These are phyloP conservation scores for Prunus mira DNA, from an alignment of 306 rosid genomes.

Conservation along the genomic window DNA sequence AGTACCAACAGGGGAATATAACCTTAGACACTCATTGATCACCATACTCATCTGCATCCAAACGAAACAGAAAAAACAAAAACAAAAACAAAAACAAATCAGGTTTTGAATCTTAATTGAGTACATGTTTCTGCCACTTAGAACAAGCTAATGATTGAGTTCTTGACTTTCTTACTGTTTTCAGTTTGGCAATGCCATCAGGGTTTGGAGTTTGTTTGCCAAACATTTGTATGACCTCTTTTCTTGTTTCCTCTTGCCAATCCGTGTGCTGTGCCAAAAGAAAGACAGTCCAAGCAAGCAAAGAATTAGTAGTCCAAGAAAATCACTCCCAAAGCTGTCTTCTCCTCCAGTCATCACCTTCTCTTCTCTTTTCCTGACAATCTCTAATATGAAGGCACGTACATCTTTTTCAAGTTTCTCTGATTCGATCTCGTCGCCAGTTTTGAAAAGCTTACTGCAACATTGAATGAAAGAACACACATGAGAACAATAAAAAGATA, in stretches of 20 bases:
- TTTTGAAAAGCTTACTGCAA: constrained; percentile 9
- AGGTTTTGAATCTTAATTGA: not conserved
- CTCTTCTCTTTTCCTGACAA: constrained; percentile 8
- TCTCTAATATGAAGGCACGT: not conserved
- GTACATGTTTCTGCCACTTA: not conserved
- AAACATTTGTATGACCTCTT: constrained; percentile 21
- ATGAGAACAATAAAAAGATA: not conserved
- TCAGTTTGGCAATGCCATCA: constrained; percentile 15
- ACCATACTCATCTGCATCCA: constrained; percentile 31
- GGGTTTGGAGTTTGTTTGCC: constrained; percentile 19
- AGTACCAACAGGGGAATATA: constrained; percentile 21
- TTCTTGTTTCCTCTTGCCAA: constrained; percentile 41
- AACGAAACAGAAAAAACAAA: not conserved
- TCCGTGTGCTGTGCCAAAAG: constrained; percentile 27
- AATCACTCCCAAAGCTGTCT: constrained; percentile 25
- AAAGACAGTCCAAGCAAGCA: constrained; percentile 30
- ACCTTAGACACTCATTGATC: constrained; percentile 27
- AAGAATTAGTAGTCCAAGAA: constrained; percentile 27
- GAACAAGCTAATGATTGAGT: not conserved
- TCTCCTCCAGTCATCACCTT: not conserved
- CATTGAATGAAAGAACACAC: not conserved
- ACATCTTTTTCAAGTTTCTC: constrained; percentile 10
- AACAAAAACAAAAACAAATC: not conserved
- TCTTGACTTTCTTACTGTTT: constrained; percentile 14
- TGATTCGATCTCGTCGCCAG: constrained; percentile 8